Conservation (phyloP, 2,329 filamentous ascomycete species). For the Geosmithia putterillii region DNA sequence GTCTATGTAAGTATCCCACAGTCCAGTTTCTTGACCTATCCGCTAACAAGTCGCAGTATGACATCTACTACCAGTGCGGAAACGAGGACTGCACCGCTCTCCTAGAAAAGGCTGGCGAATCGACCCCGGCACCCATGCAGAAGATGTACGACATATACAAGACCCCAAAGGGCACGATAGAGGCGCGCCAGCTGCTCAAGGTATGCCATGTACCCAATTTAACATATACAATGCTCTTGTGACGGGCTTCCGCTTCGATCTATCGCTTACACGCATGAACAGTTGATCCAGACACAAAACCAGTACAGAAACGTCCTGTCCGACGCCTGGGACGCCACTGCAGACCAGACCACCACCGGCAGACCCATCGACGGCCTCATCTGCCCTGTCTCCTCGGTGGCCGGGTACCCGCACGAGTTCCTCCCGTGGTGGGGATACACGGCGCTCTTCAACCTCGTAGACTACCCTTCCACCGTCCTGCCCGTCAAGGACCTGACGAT, state of each 20-base stretch:
- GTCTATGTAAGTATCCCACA: not conserved
- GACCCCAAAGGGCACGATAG: not conserved
- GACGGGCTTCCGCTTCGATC: no score
- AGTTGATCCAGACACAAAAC: not conserved
- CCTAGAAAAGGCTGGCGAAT: not conserved
- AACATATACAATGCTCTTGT: no score
- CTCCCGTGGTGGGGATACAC: constrained; percentile 1
- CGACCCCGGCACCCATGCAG: not conserved
- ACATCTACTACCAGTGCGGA: constrained; percentile 1
- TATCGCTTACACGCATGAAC: not conserved
- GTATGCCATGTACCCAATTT: not conserved
- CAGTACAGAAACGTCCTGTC: not conserved
- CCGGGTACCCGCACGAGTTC: constrained; percentile 1
- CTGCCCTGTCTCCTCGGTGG: not conserved
- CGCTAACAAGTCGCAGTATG: not conserved
- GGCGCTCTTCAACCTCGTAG: constrained; percentile 1
- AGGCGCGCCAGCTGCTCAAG: not conserved
- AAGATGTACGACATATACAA: constrained; percentile 1
- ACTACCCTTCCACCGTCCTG: not conserved
- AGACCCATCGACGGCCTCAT: constrained; percentile 1
- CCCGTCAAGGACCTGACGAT: not conserved
- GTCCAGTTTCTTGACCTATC: not conserved
- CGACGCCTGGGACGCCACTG: not conserved
- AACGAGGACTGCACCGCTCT: not conserved
- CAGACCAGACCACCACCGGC: not conserved